Conservation (phyloP, 257 asterid species). For the Parsonsia alboflavescens region DNA sequence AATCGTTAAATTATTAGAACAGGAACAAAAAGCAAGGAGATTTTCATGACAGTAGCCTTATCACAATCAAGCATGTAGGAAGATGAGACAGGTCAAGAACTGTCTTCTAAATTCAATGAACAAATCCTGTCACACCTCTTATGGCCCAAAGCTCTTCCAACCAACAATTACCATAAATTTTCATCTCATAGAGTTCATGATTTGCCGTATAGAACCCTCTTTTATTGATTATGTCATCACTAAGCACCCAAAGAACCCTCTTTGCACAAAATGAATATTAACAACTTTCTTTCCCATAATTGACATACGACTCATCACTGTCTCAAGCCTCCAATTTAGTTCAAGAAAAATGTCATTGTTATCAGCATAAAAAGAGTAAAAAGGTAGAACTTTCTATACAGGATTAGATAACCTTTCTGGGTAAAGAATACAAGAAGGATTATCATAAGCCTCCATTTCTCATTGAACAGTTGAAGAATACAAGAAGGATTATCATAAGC, state of each 20-base stretch:
- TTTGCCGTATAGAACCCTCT: background rate
- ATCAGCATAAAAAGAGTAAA: background rate
- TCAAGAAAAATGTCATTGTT: background rate
- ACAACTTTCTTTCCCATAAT: background rate
- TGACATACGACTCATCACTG: background rate
- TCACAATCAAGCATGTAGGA: background rate
- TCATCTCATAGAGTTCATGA: background rate
- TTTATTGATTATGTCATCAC: too few species aligned
- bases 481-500: background rate
- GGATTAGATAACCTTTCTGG: background rate
- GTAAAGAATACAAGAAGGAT: background rate
- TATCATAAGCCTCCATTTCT: background rate
- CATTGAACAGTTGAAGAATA: background rate
- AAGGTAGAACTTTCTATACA: background rate
- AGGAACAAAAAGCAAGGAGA: background rate
- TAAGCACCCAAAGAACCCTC: background rate
- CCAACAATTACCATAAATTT: background rate
- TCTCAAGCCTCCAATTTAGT: too few species aligned
- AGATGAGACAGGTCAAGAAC: too few species aligned
- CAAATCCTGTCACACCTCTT: background rate
- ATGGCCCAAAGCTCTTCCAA: background rate
- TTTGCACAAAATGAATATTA: background rate
- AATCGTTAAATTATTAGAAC: background rate
- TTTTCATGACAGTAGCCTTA: background rate
- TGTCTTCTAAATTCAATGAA: too few species aligned